phyloP scores from a whole-genome alignment of 192 early-diverging fungal genomes.

The Radiomyces spectabilis region DNA sequence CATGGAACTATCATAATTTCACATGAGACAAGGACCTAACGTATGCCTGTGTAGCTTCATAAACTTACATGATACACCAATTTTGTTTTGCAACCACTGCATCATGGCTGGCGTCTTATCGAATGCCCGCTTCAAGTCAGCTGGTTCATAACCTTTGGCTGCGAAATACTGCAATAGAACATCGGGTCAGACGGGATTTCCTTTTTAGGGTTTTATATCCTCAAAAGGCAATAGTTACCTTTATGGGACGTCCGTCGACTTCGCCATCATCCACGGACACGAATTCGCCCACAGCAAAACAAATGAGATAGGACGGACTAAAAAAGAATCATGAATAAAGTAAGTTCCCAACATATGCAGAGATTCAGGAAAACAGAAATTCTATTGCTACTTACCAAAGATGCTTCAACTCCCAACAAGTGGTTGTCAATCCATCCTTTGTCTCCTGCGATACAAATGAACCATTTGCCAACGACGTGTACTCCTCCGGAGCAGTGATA shows the following conservation, averaged over 20 bases:
- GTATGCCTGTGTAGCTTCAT: too few relatives aligned
- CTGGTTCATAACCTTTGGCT: constrained; percentile 28
- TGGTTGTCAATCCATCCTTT: too few relatives aligned
- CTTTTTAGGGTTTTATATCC: not conserved
- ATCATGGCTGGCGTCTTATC: constrained; percentile 39
- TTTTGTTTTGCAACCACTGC: constrained; percentile 38
- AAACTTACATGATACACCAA: constrained; percentile 22
- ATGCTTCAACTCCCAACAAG: too few relatives aligned
- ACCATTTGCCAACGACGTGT: constrained; percentile 42
- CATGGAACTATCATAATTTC: constrained; percentile 31
- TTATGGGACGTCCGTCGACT: constrained; percentile 37
- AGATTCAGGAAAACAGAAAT: too few relatives aligned
- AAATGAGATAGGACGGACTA: constrained; percentile 43
- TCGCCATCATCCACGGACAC: constrained; percentile 31
- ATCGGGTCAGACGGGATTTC: too few relatives aligned
- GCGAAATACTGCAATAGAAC: constrained; percentile 25
- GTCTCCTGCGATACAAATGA: too few relatives aligned
- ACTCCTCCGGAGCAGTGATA: constrained; percentile 33
- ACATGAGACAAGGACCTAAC: not conserved
- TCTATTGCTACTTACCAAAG: too few relatives aligned
- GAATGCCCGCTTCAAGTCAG: constrained; percentile 34
- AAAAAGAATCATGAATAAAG: not conserved
- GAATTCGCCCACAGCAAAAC: constrained; percentile 44
- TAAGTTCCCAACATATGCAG: too few relatives aligned
- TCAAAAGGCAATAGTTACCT: constrained; percentile 9